Conservation (phyloP, 2,329 filamentous ascomycete genomes). For the Coniochaeta sp. region DNA sequence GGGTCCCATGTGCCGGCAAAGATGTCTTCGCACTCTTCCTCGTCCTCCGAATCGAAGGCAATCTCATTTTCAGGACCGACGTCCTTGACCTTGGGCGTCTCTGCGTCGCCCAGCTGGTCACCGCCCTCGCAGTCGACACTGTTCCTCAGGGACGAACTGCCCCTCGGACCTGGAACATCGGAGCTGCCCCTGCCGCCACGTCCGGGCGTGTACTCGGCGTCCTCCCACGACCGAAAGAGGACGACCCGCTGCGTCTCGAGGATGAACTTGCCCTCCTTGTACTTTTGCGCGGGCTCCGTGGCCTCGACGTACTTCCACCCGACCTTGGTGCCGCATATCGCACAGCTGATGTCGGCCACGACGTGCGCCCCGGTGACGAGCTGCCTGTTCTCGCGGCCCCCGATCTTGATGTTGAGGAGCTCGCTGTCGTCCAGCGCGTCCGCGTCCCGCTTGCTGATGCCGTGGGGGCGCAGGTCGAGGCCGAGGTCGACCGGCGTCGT, state of each 20-base stretch:
- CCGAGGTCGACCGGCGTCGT: slow-evolving; percentile 6
- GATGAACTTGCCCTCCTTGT: slow-evolving; percentile 65
- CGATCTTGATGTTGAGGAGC: slow-evolving; percentile 49
- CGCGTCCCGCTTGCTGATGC: not conserved
- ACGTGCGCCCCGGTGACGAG: slow-evolving; percentile 57
- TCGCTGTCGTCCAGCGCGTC: slow-evolving; percentile 5
- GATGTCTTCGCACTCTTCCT: slow-evolving; percentile 60
- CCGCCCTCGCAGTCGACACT: slow-evolving; percentile 3
- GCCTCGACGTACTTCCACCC: slow-evolving; percentile 66
- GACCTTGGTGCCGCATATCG: slow-evolving; percentile 45
- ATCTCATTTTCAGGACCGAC: slow-evolving; percentile 10
- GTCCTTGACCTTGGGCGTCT: slow-evolving; percentile 6
- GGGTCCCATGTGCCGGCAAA: slow-evolving; percentile 57
- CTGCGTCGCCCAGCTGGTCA: slow-evolving; percentile 8
- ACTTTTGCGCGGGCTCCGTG: slow-evolving; percentile 49
- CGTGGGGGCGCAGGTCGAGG: slow-evolving; percentile 2
- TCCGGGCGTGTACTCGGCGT: slow-evolving; percentile 17
- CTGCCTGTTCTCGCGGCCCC: slow-evolving; percentile 45
- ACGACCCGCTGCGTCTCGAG: slow-evolving; percentile 54
- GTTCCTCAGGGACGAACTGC: not conserved
- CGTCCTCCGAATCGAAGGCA: slow-evolving; percentile 56
- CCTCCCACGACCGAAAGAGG: slow-evolving; percentile 47
- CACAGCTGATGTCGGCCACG: slow-evolving; percentile 56
- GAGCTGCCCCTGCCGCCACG: slow-evolving; percentile 5
- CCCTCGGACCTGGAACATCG: slow-evolving; percentile 10